Percentiles rank a stretch among this genome's conserved stretches.
Conservation (phyloP, 1,284 basidiomycete genomes). For the Flammula alnicola region DNA sequence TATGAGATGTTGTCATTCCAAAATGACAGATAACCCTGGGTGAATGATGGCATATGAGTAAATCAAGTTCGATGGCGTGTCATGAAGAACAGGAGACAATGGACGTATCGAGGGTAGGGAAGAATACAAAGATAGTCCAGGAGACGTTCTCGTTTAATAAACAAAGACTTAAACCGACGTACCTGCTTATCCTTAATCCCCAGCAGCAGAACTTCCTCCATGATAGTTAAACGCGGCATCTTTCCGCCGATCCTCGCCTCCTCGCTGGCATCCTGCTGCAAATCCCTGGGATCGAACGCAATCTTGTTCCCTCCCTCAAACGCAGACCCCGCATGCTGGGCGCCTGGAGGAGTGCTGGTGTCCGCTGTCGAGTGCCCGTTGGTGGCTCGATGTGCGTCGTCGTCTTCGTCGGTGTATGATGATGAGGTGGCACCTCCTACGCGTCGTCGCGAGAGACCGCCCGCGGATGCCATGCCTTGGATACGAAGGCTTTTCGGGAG, state of each 20-base stretch:
- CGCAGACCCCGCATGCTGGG: constrained; percentile 67
- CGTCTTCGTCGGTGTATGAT: constrained; percentile 29
- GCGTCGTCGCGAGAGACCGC: constrained; percentile 58
- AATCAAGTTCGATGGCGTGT: neutral
- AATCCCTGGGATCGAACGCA: constrained; percentile 93
- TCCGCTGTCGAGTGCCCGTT: constrained; percentile 18
- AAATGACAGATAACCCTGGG: constrained; percentile 89
- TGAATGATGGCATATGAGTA: constrained; percentile 2
- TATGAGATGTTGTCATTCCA: constrained; percentile 99
- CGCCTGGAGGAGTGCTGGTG: constrained; percentile 20
- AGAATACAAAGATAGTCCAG: neutral
- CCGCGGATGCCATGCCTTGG: constrained; percentile 38
- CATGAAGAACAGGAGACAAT: neutral
- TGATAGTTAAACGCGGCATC: constrained; percentile 88
- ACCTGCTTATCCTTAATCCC: constrained; percentile 92
- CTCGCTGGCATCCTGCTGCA: constrained; percentile 77
- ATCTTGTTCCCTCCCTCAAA: constrained; percentile 85
- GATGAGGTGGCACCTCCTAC: constrained; percentile 40
- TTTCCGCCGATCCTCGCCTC: constrained; percentile 67
- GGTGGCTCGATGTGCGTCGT: constrained; percentile 14
- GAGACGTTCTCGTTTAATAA: neutral
- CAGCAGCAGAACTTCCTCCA: constrained; percentile 95
- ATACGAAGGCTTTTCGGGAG: no score
- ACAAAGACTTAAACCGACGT: constrained; percentile 29
- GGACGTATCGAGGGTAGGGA: neutral